Percentiles rank a stretch among this genome's conserved stretches.
Conservation (phyloP, 2,329 filamentous ascomycete genomes). For the Tetracladium maxilliforme region DNA sequence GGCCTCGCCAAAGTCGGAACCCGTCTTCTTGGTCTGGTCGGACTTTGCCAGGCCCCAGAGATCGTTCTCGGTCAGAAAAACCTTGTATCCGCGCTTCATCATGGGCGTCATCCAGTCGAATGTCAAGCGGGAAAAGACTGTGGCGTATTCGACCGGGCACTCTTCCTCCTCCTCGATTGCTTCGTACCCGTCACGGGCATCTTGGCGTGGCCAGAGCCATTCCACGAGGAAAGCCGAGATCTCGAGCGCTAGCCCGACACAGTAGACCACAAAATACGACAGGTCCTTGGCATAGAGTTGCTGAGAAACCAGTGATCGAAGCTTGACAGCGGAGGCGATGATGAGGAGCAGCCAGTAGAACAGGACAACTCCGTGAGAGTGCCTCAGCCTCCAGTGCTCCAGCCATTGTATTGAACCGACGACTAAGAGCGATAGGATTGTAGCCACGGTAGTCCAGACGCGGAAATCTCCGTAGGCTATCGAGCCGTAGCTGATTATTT, state of each 20-base stretch:
- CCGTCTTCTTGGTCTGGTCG: constrained; percentile 67
- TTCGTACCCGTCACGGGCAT: constrained; percentile 54
- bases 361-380: constrained; percentile 56
- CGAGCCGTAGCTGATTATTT: constrained; percentile 40
- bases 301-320: constrained; percentile 52
- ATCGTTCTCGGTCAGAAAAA: constrained; percentile 86
- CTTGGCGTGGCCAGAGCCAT: constrained; percentile 55
- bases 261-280: constrained; percentile 50
- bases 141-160: constrained; percentile 70
- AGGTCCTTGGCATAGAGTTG: constrained; percentile 36
- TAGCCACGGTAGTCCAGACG: constrained; percentile 55
- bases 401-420: constrained; percentile 53
- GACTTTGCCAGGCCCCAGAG: constrained; percentile 78
- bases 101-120: constrained; percentile 98
- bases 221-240: constrained; percentile 49
- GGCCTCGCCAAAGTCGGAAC: constrained; percentile 51
- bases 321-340: constrained; percentile 48
- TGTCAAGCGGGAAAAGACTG: constrained; percentile 82
- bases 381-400: constrained; percentile 54
- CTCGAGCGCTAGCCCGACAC: constrained; percentile 41
- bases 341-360: constrained; percentile 62
- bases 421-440: constrained; percentile 43
- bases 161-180: constrained; percentile 54
- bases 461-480: constrained; percentile 52
- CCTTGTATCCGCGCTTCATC: constrained; percentile 89